These are phyloP conservation scores for Magnolia kwangsiensis DNA, from an alignment of 164 flowering plant genomes.

Conservation along the genomic window DNA sequence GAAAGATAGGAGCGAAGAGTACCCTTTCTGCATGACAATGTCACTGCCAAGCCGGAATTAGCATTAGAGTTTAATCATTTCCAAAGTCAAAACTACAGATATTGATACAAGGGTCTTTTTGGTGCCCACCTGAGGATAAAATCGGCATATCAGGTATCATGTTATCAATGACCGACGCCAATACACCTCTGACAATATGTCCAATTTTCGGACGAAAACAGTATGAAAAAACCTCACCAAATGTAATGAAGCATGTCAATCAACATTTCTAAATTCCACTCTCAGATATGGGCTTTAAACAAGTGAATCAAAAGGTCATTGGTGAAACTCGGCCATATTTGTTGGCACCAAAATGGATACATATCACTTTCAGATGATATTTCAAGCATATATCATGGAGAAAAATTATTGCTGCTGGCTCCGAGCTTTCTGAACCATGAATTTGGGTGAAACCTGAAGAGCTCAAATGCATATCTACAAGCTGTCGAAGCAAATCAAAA, in stretches of 20 bases:
- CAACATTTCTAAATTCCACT: not conserved
- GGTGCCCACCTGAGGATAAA: not conserved
- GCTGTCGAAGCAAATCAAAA: too few relatives aligned
- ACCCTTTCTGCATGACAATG: slow-evolving; percentile 59
- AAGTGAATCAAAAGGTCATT: not conserved
- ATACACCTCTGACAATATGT: too few relatives aligned
- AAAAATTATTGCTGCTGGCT: too few relatives aligned
- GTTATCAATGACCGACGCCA: not conserved
- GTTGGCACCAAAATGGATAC: too few relatives aligned
- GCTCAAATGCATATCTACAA: too few relatives aligned
- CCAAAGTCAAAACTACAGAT: not conserved
- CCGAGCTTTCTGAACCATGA: too few relatives aligned
- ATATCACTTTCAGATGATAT: too few relatives aligned
- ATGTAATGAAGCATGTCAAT: not conserved
- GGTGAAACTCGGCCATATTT: too few relatives aligned
- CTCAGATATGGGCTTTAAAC: not conserved
- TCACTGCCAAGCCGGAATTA: slow-evolving; percentile 43
- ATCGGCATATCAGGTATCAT: not conserved
- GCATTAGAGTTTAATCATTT: not conserved
- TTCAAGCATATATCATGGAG: too few relatives aligned
- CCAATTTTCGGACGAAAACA: not conserved
- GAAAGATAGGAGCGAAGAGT: slow-evolving; percentile 53
- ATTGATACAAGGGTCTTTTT: not conserved
- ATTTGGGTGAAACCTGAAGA: too few relatives aligned
- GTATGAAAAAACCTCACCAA: not conserved